Conservation (phyloP, 108 stramenopile genomes). For the Nannochloropsis salina region DNA sequence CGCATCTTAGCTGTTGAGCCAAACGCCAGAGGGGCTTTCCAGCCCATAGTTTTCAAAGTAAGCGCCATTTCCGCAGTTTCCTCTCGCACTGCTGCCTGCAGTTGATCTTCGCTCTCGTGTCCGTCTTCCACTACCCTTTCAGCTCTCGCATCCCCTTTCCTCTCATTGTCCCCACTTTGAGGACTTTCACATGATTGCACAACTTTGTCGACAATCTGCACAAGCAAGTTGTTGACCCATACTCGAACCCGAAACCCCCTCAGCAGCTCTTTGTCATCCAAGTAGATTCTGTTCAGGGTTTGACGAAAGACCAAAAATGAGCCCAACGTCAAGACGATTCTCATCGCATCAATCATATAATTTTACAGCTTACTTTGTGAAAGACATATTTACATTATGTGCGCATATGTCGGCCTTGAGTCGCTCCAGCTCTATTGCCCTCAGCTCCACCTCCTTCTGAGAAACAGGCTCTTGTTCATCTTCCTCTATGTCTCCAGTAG, state of each 20-base stretch:
- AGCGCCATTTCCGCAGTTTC: neutral
- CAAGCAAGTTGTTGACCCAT: neutral
- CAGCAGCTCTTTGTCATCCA: neutral
- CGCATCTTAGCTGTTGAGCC: neutral
- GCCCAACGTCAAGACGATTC: neutral
- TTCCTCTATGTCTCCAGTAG: neutral
- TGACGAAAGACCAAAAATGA: neutral
- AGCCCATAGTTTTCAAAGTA: neutral
- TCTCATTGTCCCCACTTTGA: neutral
- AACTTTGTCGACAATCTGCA: neutral
- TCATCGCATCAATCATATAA: neutral
- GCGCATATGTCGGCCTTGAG: constrained; percentile 8
- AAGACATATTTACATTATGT: neutral
- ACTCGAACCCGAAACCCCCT: neutral
- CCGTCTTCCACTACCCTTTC: neutral
- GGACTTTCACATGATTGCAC: neutral
- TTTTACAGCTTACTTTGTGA: neutral
- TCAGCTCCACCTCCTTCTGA: neutral
- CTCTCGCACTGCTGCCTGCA: neutral
- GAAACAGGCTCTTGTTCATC: neutral
- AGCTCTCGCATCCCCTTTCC: neutral
- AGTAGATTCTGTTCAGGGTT: neutral
- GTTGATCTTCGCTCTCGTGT: neutral
- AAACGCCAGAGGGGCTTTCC: neutral
- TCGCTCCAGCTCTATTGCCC: neutral